Conservation (phyloP, 805 yeast species). For the Starmerella stigmatis region DNA sequence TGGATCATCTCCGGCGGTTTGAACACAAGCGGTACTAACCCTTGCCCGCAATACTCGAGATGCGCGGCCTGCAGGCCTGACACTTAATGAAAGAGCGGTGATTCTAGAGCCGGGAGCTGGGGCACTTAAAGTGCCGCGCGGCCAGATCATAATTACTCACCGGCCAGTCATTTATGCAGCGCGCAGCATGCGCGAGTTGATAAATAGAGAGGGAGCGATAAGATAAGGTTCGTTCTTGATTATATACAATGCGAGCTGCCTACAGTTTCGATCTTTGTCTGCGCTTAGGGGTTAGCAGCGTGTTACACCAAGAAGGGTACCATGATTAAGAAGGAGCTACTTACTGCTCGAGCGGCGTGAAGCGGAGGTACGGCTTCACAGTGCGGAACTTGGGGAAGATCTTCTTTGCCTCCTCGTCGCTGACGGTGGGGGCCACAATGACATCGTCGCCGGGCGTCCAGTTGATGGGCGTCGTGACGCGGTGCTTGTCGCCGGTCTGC, state of each 20-base stretch:
- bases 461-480: slow-evolving; percentile 87
- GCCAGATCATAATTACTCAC: too few species aligned
- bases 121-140: too few species aligned
- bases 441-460: slow-evolving; percentile 90
- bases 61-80: too few species aligned
- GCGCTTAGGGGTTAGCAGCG: slow-evolving; percentile 1
- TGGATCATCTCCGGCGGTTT: slow-evolving; percentile 21
- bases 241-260: background rate
- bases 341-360: slow-evolving; percentile 36
- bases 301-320: background rate
- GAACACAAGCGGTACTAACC: background rate
- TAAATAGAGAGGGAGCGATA: too few species aligned
- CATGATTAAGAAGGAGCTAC: slow-evolving; percentile 8
- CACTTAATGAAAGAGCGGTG: too few species aligned
- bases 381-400: slow-evolving; percentile 82
- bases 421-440: slow-evolving; percentile 80
- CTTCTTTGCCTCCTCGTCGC: slow-evolving; percentile 72
- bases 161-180: too few species aligned
- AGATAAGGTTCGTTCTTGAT: background rate
- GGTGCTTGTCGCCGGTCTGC: slow-evolving; percentile 76
- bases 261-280: slow-evolving; percentile 5
- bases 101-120: too few species aligned
- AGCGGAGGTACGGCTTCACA: slow-evolving; percentile 87
- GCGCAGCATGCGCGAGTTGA: too few species aligned
- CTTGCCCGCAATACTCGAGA: background rate